Conservation (phyloP, 305 asterid species). For the Ilex paraguariensis region DNA sequence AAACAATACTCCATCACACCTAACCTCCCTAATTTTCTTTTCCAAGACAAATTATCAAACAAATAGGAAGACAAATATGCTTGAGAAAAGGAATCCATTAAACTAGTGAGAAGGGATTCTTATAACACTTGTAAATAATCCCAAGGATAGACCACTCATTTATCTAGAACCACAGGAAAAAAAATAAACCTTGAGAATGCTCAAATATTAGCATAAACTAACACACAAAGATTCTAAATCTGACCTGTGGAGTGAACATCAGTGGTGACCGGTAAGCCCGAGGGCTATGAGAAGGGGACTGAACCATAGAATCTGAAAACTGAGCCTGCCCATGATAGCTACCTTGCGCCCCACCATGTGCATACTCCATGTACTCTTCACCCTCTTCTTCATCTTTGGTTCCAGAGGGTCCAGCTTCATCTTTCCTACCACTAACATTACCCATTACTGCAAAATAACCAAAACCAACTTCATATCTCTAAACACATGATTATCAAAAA, state of each 20-base stretch:
- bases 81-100: too few species aligned
- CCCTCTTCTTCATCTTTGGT: slow-evolving; percentile 10
- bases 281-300: slow-evolving; percentile 22
- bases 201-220: too few species aligned
- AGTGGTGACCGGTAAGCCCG: slow-evolving; percentile 14
- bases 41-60: too few species aligned
- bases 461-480: slow-evolving; percentile 8
- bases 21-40: too few species aligned
- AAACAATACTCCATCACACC: too few species aligned
- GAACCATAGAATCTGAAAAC: slow-evolving; percentile 23
- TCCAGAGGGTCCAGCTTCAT: slow-evolving; percentile 15
- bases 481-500: background rate
- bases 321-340: slow-evolving; percentile 4
- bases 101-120: too few species aligned
- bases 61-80: too few species aligned
- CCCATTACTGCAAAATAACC: slow-evolving; percentile 24
- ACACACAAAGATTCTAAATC: background rate
- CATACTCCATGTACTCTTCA: slow-evolving; percentile 19
- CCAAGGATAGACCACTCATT: too few species aligned
- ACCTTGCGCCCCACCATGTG: background rate
- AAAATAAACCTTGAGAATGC: background rate
- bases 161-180: background rate
- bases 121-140: too few species aligned
- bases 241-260: slow-evolving; percentile 25
- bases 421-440: slow-evolving; percentile 24